A percentile compares a stretch with the other conserved stretches of the same genome.
Conservation (phyloP, 768 basidiomycete genomes). For the Rhodosporidiobolus sp. region DNA sequence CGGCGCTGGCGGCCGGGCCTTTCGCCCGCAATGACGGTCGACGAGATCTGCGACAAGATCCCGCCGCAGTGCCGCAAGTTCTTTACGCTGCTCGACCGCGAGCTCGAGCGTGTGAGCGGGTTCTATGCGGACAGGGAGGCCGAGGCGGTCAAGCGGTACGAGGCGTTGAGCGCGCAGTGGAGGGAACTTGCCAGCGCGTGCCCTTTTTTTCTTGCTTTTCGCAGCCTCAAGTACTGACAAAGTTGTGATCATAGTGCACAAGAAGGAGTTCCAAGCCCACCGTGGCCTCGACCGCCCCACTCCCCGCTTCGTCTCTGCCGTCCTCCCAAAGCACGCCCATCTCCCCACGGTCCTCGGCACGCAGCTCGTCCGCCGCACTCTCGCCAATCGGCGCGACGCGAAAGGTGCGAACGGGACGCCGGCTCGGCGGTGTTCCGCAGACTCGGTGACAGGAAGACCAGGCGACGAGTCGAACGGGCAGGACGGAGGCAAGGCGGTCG, state of each 20-base stretch:
- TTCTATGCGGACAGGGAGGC: constrained; percentile 75
- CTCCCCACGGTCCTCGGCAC: constrained; percentile 21
- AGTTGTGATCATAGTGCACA: constrained; percentile 2
- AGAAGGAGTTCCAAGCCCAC: constrained; percentile 28
- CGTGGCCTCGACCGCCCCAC: constrained; percentile 7
- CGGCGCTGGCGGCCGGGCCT: constrained; percentile 29
- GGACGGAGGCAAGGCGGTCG: neutral
- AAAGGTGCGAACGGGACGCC: neutral
- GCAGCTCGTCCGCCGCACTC: constrained; percentile 26
- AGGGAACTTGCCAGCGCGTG: constrained; percentile 59
- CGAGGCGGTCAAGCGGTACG: constrained; percentile 53
- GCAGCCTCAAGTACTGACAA: constrained; percentile 50
- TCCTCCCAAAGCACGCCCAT: constrained; percentile 24
- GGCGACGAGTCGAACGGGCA: too few species aligned
- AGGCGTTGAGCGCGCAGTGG: constrained; percentile 65
- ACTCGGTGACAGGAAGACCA: neutral
- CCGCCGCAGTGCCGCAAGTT: constrained; percentile 65
- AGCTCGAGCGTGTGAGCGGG: constrained; percentile 77
- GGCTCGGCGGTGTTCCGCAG: too few species aligned
- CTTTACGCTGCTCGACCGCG: constrained; percentile 69
- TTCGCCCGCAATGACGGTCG: constrained; percentile 40
- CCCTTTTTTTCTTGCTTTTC: constrained; percentile 52
- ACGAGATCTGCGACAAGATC: constrained; percentile 56
- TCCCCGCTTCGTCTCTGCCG: constrained; percentile 14
- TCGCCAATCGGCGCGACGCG: neutral